phyloP scores from a whole-genome alignment of 495 filamentous ascomycete species.

The Podospora fimiseda region DNA sequence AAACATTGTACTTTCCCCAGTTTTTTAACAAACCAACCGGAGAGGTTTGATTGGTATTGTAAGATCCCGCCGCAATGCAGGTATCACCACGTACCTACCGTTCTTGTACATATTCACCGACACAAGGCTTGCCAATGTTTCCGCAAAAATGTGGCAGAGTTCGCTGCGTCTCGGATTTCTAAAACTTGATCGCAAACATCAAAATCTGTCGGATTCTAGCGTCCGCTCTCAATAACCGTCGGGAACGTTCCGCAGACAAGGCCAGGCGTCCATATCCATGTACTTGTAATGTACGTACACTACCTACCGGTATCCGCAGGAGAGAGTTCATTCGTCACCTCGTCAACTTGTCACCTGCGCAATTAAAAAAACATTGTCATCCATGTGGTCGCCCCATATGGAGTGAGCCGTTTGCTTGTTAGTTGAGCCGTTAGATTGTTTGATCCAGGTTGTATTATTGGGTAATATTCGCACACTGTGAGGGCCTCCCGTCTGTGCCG shows the following conservation, averaged over 20 bases:
- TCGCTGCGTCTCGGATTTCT: not conserved
- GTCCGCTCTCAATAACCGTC: not conserved
- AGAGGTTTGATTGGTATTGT: not conserved
- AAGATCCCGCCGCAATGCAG: not conserved
- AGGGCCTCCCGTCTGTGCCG: conserved; percentile 8
- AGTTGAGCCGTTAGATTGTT: not conserved
- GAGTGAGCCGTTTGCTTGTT: not conserved
- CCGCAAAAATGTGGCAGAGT: not conserved
- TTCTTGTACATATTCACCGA: conserved; percentile 11
- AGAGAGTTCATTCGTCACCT: too few relatives aligned
- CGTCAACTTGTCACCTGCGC: too few relatives aligned
- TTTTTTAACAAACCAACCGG: not conserved
- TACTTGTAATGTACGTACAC: too few relatives aligned
- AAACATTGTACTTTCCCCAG: not conserved
- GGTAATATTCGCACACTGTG: not conserved
- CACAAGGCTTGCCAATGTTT: conserved; percentile 1
- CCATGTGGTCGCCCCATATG: too few relatives aligned
- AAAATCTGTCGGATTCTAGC: not conserved
- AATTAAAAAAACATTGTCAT: too few relatives aligned
- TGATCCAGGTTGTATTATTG: conserved; percentile 10
- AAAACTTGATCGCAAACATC: not conserved
- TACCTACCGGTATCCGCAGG: too few relatives aligned
- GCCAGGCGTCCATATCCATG: too few relatives aligned
- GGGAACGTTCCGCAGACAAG: too few relatives aligned
- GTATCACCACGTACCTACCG: conserved; percentile 3